Conservation (phyloP, 2,329 filamentous ascomycete species). For the Parastagonospora nodorum region DNA sequence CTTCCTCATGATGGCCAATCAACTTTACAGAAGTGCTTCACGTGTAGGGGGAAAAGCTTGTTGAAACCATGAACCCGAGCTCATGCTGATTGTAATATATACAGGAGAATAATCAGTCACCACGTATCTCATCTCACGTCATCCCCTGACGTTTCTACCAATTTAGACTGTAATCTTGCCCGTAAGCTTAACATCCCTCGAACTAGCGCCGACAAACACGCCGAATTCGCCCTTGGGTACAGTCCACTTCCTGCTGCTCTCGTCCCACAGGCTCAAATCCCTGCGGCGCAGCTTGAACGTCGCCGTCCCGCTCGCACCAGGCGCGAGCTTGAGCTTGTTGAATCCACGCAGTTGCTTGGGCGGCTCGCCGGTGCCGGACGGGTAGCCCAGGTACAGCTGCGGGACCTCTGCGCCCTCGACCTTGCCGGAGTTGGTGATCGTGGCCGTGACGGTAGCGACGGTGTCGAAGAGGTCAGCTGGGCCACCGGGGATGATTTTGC, state of each 20-base stretch:
- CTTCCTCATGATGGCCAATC: no score
- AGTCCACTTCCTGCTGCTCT: conserved; percentile 39
- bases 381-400: conserved; percentile 46
- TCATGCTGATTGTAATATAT: no score
- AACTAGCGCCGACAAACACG: conserved; percentile 42
- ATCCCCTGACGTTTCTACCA: background rate
- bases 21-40: no score
- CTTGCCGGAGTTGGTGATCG: conserved; percentile 43
- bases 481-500: conserved; percentile 32
- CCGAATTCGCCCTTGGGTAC: conserved; percentile 41
- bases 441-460: conserved; percentile 42
- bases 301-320: conserved; percentile 36
- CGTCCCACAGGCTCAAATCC: conserved; percentile 46
- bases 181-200: conserved; percentile 42
- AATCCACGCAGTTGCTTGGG: conserved; percentile 46
- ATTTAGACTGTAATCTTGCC: conserved; percentile 39
- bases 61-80: no score
- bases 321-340: conserved; percentile 39
- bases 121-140: background rate
- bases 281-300: conserved; percentile 43
- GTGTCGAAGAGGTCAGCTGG: conserved; percentile 40
- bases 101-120: no score
- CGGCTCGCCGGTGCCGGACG: conserved; percentile 34
- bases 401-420: conserved; percentile 45
- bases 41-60: no score